Base-by-base conservation (phyloP, 805 yeast genomes). In the Saccharomycopsis fibuligera region DNA sequence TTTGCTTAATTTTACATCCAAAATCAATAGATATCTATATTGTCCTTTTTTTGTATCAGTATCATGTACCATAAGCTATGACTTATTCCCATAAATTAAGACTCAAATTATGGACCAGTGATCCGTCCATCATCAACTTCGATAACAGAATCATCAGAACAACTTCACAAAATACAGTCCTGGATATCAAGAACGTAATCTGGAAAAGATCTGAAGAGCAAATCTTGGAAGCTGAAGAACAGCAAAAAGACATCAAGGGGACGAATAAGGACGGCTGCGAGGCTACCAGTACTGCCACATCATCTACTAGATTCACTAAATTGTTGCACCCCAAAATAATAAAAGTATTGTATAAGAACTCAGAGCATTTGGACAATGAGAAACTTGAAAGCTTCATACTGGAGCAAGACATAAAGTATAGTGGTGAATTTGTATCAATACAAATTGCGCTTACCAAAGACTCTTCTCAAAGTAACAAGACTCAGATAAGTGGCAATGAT, bases 121-220 rank as follows among this genome's bases (percentile, higher is more conserved):
- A 41, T 29, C 35, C 41, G 4, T 5, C 22, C 8, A 17, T 47
- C 10, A 10, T 47, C 6, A 36, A 25, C 10, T 43, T 38, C 35
- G 19, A 25, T 6, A 30, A 48, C 6, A n/a, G 6, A 8, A 5
- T 30, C 19, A 24, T 48, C 5, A n/a, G 41, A 17, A 44, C 51
- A 17, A 48, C 51, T 4, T 16, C 38, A 8, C 12, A 23, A 8
- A 48, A 48, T 33, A 29, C 41, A 9, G 35, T 48, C 1, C 22
- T 6, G 9, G 51, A 48, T 10, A n/a, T 48, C 14, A 43, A 44
- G 35, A 29, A 25, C 8, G 48, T 48, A 4, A 25, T 48, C 22
- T 44, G 47, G 45, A 19, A 36, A 33, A 17, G 51, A 16, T 33
- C 41, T 5, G 43, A 30, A 19, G 37, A 35, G 2, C 24, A 4